Conservation (phyloP, 139 green algal genomes). For the Nannochloris sp. region DNA sequence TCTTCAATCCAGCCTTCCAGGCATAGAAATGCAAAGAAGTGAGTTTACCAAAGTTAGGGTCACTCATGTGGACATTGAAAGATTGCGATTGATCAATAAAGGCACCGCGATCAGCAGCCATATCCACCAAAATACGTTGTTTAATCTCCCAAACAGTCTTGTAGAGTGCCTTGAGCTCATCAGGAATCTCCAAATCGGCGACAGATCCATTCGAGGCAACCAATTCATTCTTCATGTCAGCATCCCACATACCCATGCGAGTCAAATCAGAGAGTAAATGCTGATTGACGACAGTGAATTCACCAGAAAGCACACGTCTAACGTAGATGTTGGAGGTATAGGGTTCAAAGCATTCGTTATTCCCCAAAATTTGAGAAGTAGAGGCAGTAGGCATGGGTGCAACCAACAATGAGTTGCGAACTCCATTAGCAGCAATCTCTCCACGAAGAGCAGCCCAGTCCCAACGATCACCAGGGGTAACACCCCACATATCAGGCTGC, state of each 20-base stretch:
- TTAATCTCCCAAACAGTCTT: conserved; percentile 99
- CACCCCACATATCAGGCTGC: conserved; percentile 96
- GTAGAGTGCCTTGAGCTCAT: conserved; percentile 90
- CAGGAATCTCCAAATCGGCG: conserved; percentile 72
- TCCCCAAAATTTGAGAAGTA: conserved; percentile 86
- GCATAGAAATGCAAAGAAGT: conserved; percentile 97
- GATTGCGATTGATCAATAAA: conserved; percentile 98
- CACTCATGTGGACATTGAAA: conserved; percentile 98
- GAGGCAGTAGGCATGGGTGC: conserved; percentile 97
- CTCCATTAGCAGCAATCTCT: conserved; percentile 69
- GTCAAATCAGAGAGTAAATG: conserved; percentile 94
- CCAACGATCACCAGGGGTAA: conserved; percentile 58
- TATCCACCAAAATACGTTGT: conserved; percentile 93
- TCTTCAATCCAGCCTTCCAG: conserved; percentile 85
- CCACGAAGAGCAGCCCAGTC: conserved; percentile 78
- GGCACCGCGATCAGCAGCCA: conserved; percentile 94
- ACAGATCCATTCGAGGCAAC: conserved; percentile 79
- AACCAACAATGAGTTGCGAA: conserved; percentile 96
- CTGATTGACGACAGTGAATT: conserved; percentile 96
- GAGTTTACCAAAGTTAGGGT: conserved; percentile 99
- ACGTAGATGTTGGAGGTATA: conserved; percentile 99
- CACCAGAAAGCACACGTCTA: conserved; percentile 88
- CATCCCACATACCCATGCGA: conserved; percentile 79
- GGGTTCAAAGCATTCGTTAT: conserved; percentile 99
- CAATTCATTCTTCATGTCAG: conserved; percentile 92